Conservation (phyloP, 352 stramenopile genomes). For the Globisporangium irregulare region DNA sequence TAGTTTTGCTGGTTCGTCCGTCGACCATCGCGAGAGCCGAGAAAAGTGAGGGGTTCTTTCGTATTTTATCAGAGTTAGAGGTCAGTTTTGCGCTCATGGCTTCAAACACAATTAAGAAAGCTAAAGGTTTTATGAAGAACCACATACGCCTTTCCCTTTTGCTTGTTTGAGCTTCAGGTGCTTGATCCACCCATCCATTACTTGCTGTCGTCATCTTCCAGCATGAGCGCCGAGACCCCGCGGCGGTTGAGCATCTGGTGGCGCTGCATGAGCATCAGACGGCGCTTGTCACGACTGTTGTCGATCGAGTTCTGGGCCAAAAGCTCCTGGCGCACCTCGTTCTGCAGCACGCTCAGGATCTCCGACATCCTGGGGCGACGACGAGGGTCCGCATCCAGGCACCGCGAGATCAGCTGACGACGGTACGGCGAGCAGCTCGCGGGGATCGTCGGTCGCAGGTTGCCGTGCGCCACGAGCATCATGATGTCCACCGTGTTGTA, state of each 20-base stretch:
- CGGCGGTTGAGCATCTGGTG: constrained; percentile 75
- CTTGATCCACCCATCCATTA: neutral
- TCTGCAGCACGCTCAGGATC: constrained; percentile 67
- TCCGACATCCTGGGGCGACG: constrained; percentile 73
- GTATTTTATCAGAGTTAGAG: neutral
- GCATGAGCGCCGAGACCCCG: constrained; percentile 59
- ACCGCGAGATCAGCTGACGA: constrained; percentile 64
- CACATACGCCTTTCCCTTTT: neutral
- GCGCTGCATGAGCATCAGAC: constrained; percentile 68
- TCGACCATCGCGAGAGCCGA: neutral
- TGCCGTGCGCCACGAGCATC: constrained; percentile 60
- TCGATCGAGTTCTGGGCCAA: constrained; percentile 66
- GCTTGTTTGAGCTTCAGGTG: neutral
- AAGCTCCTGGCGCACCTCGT: constrained; percentile 76
- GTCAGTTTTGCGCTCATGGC: neutral
- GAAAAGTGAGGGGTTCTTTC: neutral
- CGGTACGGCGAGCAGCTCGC: constrained; percentile 49
- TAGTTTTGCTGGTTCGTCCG: neutral
- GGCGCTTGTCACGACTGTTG: constrained; percentile 53
- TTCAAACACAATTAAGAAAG: neutral
- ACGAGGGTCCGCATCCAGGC: constrained; percentile 55
- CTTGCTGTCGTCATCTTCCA: constrained; percentile 4
- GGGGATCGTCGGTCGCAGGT: constrained; percentile 65
- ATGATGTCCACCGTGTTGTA: constrained; percentile 81
- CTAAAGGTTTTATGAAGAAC: neutral